Conservation (phyloP, 768 basidiomycete species). For the Suillus discolor region DNA sequence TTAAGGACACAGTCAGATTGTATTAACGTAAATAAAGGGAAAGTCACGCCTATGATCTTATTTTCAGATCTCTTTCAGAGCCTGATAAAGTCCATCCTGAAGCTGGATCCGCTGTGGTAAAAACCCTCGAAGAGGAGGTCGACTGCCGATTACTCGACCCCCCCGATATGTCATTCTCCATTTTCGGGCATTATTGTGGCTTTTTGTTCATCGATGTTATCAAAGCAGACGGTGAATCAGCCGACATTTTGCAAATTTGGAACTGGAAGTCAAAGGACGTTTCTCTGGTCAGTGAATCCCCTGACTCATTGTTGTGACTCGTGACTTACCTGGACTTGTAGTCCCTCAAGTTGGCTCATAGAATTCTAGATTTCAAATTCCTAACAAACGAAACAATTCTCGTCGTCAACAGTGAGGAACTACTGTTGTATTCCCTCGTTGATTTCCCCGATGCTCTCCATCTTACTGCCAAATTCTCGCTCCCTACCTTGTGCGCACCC, state of each 20-base stretch:
- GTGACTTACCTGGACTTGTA: neutral
- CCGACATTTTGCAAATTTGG: neutral
- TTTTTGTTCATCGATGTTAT: neutral
- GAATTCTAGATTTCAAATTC: neutral
- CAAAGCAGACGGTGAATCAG: neutral
- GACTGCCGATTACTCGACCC: too few relatives aligned
- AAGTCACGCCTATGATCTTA: neutral
- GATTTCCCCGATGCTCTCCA: neutral
- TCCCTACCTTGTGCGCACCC: too few relatives aligned
- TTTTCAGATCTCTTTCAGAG: neutral
- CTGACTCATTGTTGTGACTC: neutral
- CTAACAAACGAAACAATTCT: neutral
- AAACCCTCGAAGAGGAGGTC: neutral
- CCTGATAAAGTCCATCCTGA: constrained; percentile 10
- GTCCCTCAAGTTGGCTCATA: neutral
- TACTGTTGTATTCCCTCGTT: neutral
- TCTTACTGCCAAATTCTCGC: too few relatives aligned
- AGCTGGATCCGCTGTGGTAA: constrained; percentile 12
- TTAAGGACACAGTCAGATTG: neutral
- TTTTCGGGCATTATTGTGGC: neutral
- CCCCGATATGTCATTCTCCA: neutral
- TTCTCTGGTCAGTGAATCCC: neutral
- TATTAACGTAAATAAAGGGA: neutral
- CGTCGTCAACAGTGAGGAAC: neutral
- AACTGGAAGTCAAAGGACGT: neutral